Evolutionary conservation across 345 rosid genomes (phyloP), one percentile per base, ranked within the genome.

Genomic region (Eutrema yunnanense): DNA sequence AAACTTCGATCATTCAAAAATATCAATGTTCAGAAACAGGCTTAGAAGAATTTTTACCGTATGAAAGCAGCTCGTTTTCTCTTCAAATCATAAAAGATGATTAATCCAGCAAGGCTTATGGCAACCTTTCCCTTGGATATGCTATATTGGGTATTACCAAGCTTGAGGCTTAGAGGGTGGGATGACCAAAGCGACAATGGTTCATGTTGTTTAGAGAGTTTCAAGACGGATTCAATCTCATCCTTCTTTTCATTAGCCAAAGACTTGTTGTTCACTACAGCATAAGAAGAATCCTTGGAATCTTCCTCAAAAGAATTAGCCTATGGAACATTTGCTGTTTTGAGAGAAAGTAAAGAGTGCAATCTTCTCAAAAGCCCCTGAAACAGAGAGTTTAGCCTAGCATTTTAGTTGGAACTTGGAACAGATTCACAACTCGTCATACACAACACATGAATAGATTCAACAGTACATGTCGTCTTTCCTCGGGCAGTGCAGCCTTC

Each of bases 331-430:
- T 79, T 79, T 43, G 85, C 59, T 27, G 79, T 74, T 80, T 79
- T 83, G 54, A 62, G 50, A 44, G 88, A 81, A 67, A 75, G 67
- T 22, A 85, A 55, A 52, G 92, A 91, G 74, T 84, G 88, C 58
- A 94, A 74, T 80, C 81, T 88, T 76, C 97, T 88, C 79, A 88
- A 79, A 73, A 94, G 80, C 67, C 62, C 92, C 98, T 91, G 80
- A 40, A 41, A 68, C 29, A 76, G 71, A 14, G 56, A 63, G 6
- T 26, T 44, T 16, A 30, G 9, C 26, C 9, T 41, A 74, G 48
- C 16, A 40, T 58, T 56, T 53, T 62, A 62, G 44, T 46, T 38
- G 9, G 5, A 46, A 52, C 36, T 22, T 22, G 26, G 26, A 22
- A 22, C 26, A 22, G 26, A 47, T 48, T 54, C 14, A 68, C 68